Evolutionary conservation across 306 rosid genomes (phyloP).

Genomic region (Prunus campanulata): DNA sequence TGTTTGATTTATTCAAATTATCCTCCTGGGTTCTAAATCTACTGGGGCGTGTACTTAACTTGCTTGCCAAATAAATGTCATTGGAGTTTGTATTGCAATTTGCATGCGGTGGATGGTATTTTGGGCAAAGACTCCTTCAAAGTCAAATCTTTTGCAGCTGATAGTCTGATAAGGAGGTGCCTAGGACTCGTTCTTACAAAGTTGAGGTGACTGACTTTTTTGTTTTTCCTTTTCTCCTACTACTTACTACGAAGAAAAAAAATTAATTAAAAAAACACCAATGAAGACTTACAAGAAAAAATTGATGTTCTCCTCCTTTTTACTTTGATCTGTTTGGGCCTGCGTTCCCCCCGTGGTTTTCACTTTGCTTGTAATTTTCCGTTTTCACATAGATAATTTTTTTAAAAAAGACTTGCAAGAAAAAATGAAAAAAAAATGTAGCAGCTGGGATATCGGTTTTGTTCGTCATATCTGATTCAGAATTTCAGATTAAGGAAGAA

Average conservation of each 20-base stretch:
- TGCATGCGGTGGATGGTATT: too few relatives aligned
- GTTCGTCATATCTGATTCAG: too few relatives aligned
- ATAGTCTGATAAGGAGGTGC: neutral
- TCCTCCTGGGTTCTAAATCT: neutral
- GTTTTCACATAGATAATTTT: too few relatives aligned
- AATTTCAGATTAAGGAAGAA: too few relatives aligned
- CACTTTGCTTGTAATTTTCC: too few relatives aligned
- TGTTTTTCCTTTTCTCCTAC: neutral
- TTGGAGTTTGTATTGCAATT: neutral
- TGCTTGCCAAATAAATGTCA: neutral
- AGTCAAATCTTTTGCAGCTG: neutral
- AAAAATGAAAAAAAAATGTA: too few relatives aligned
- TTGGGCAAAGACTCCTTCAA: neutral
- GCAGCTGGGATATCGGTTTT: too few relatives aligned
- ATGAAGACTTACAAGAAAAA: too few relatives aligned
- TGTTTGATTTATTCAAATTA: neutral
- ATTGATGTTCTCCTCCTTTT: too few relatives aligned
- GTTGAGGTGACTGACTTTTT: neutral
- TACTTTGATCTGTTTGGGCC: too few relatives aligned
- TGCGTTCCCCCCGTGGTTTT: too few relatives aligned
- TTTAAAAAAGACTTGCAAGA: too few relatives aligned
- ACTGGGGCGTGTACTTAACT: neutral
- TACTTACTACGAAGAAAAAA: neutral
- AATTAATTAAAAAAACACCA: neutral
- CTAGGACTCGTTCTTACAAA: conserved; percentile 10